Conservation (phyloP, 164 flowering plant species). For the Litsea cubeba region DNA sequence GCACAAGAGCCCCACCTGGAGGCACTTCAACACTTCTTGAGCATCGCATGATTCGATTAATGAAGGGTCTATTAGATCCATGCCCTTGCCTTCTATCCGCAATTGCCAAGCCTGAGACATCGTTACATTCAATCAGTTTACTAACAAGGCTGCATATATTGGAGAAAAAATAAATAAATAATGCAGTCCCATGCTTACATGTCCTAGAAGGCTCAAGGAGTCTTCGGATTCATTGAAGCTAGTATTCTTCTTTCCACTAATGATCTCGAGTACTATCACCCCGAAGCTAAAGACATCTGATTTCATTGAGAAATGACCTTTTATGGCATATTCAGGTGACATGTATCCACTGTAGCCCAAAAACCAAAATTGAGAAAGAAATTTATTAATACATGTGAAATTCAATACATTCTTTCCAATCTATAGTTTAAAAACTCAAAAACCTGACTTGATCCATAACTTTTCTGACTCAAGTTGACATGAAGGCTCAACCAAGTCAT, state of each 20-base stretch:
- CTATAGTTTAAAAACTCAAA: too few relatives aligned
- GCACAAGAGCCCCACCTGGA: constrained; percentile 27
- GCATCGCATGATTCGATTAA: constrained; percentile 8
- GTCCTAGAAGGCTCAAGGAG: constrained; percentile 6
- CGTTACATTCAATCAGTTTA: not conserved
- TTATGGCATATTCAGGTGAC: constrained; percentile 49
- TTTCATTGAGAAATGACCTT: constrained; percentile 43
- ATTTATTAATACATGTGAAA: too few relatives aligned
- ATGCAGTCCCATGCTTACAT: not conserved
- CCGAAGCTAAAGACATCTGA: constrained; percentile 59
- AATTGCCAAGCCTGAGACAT: constrained; percentile 22
- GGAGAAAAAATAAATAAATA: not conserved
- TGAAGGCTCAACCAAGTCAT: too few relatives aligned
- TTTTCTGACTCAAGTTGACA: too few relatives aligned
- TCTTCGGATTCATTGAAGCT: constrained; percentile 27
- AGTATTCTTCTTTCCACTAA: constrained; percentile 45
- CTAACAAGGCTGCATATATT: not conserved
- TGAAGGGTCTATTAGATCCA: constrained; percentile 18
- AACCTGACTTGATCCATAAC: too few relatives aligned
- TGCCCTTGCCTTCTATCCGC: constrained; percentile 18
- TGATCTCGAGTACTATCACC: constrained; percentile 39
- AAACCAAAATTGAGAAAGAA: not conserved
- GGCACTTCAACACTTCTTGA: constrained; percentile 15
- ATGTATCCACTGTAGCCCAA: constrained; percentile 45
- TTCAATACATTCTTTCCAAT: too few relatives aligned